Evolutionary conservation across 2,329 filamentous ascomycete genomes (phyloP), one percentile per base, ranked within the genome.

Genomic region (Podosphaera xanthii): DNA sequence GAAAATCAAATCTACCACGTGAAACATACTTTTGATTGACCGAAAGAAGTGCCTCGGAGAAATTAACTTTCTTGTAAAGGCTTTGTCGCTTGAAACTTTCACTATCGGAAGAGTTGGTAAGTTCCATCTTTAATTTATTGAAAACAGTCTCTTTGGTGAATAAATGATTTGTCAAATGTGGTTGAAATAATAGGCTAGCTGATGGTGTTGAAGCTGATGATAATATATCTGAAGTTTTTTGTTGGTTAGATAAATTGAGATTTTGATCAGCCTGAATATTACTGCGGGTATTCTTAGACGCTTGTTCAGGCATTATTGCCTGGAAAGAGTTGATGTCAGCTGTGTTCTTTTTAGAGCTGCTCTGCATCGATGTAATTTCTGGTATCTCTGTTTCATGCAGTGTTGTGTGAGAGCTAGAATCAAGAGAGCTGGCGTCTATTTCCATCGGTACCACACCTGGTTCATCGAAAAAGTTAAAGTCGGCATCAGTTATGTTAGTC

Each of bases 391-490:
- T 12, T 31, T 38, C 12, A 35, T 40, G 35, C 7, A 22, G 35
- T 30, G 35, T 42, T 22, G 35, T 9, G 8, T 40, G 34, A 30
- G n/a, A 36, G 9, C 22, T 30, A 10, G 52, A 42, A 59, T 53
- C 49, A 31, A 62, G 60, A 14, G 61, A 61, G 4, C 49, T 60
- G 49, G 58, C n/a, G 33, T 65, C 64, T 35, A 62, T 58, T 48
- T 65, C 63, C 55, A 64, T 59, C n/a, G 64, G 59, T 36, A 66
- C 52, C 53, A 57, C 67, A 60, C 70, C 72, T 60, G 74, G 74
- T 61, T 84, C 82, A 65, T 91, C 86, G 64, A 91, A 91, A 69
- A 90, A 91, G 67, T 79, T 87, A 68, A 91, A 91, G 67, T 92
- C 87, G 4, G 81, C 86, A 64, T 92, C 87, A 0, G 84, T 89